Base-by-base conservation (phyloP, 2,329 filamentous ascomycete species). In the Neonectria faginata region DNA sequence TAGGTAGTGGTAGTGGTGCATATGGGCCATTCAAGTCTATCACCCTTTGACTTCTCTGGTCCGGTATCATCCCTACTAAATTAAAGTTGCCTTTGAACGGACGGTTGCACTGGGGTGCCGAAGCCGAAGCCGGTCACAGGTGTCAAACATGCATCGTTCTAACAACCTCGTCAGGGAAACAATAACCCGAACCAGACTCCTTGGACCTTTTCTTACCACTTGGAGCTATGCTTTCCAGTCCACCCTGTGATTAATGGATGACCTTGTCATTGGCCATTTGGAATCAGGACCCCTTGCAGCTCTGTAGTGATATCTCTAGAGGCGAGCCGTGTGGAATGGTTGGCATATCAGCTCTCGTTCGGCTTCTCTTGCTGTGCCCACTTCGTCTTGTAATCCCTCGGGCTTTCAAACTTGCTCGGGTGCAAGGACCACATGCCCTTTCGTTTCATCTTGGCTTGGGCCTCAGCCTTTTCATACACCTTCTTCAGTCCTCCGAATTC, bases 401-500 rank as follows among this genome's bases (percentile, higher is more conserved):
- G 96, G 77, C 90, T 97, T 82, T 97, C 94, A 75, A 90, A 90
- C 64, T 84, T 79, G 68, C 83, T 84, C 74, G 81, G 81, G 65
- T 87, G 87, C 33, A 86, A 84, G 52, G 86, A 84, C 96, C 96
- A 98, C 82, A 98, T 88, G 0, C 92, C 92, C 70, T 82, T 83
- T 67, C 86, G 87, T 75, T 85, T 86, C 66, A 75, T 81, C 81
- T 89, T 92, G 3, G 92, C 92, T 77, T 82, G 83, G 51, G 83
- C 84, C 79, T 94, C 90, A 6, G 89, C 89, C 65, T 82, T 84
- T 68, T 88, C 85, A 76, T 95, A 95, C 64, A 84, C 78, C 52
- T 83, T 80, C 72, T 89, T 87, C 60, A 86, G 82, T 0, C 89
- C 88, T 25, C 96, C 96, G 83, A 96, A 99, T 76, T 98, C 96